Evolutionary conservation across 2,329 filamentous ascomycete genomes (phyloP).

Genomic region (Beauveria sp.): DNA sequence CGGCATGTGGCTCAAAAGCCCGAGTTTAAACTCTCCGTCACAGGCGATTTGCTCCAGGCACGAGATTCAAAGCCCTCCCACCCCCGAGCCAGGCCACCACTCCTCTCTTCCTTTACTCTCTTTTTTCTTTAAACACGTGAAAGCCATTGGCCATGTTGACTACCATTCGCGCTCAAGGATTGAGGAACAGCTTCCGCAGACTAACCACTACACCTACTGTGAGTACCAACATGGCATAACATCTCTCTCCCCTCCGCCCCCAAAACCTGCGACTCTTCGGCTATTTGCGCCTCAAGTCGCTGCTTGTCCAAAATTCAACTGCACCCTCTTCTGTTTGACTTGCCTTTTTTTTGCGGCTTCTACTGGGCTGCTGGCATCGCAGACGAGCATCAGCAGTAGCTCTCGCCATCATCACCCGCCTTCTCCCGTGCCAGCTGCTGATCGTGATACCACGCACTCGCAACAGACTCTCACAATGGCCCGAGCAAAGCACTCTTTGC

Average conservation of each 20-base stretch:
- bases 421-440: slow-evolving; percentile 1
- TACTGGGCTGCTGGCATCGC: not conserved
- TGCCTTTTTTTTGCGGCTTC: not conserved
- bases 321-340: not conserved
- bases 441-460: slow-evolving; percentile 1
- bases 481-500: slow-evolving; percentile 51
- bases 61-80: slow-evolving; percentile 4
- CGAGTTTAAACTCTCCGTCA: slow-evolving; percentile 3
- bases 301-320: not conserved
- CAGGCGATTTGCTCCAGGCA: slow-evolving; percentile 1
- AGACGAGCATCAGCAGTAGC: not conserved
- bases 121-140: slow-evolving; percentile 9
- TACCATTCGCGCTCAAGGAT: slow-evolving; percentile 24
- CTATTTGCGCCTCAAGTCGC: not conserved
- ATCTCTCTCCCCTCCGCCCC: not conserved
- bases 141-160: slow-evolving; percentile 27
- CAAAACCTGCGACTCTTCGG: not conserved
- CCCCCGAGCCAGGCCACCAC: slow-evolving; percentile 1
- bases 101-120: not conserved
- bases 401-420: not conserved
- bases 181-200: slow-evolving; percentile 28
- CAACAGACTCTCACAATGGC: slow-evolving; percentile 38
- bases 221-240: not conserved
- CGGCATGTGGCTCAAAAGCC: not conserved
- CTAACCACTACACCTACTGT: slow-evolving; percentile 20